Evolutionary conservation across 257 asterid genomes (phyloP), one percentile per base, ranked within the genome.

Genomic region (Solanum sitiens): DNA sequence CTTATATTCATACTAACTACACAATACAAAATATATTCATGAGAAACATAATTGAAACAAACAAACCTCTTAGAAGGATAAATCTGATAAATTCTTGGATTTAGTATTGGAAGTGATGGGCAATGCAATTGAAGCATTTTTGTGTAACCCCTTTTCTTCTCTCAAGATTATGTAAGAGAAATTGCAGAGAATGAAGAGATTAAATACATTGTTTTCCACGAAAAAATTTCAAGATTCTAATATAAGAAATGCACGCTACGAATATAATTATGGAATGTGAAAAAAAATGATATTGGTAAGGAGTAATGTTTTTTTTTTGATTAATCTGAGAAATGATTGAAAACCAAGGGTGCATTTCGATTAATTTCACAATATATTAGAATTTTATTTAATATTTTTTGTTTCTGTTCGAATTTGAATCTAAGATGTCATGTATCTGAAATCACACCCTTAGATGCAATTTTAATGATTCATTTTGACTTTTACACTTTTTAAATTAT

Each of bases 61-160:
- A 37, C 56, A 14, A 77, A 95, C 99, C 98, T 93, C 74, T 87
- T 90, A 21, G 87, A 88, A 83, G 89, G 92, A 86, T 89, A 87
- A 85, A 80, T 86, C 59, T 87, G 92, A 88, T 70, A 72, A 87
- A 91, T 86, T 76, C 92, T 90, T 88, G 90, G 89, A 86, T 89
- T 88, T 42, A 87, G 88, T 25, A 90, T 27, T 39, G 94, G 87
- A 90, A 47, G 90, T 77, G 97, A 94, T 87, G 88, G 86, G 90
- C 92, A 88, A 90, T 91, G 87, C 87, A 92, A 90, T 91, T 94
- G 98, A 93, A 96, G 94, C 98, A 94, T 90, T n/a, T 88, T 91
- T 90, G 83, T 86, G 39, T 88, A 45, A 45, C 83, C 85, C 67
- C 84, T 45, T 45, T 79, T 79, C 40, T 79, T 15, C 42, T 0